A percentile compares a stretch with the other conserved stretches of the same genome.
phyloP scores from a whole-genome alignment of 73 alveolate genomes.

The Paramecium primaurelia region DNA sequence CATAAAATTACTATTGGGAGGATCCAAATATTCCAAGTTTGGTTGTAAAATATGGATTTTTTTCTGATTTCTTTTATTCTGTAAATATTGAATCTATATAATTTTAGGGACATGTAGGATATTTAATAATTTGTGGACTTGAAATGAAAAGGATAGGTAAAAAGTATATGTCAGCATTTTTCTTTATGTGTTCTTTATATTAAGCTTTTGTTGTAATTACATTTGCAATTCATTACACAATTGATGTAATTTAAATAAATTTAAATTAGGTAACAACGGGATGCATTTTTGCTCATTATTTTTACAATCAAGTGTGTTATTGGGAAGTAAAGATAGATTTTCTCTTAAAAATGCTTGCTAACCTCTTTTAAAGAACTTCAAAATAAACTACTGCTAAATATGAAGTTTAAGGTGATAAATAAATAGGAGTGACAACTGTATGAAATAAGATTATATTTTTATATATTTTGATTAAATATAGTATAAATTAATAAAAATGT shows the following conservation, averaged over 20 bases:
- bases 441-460: background rate
- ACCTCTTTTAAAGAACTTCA: background rate
- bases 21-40: background rate
- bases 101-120: background rate
- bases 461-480: conserved; percentile 48
- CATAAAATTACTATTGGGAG: background rate
- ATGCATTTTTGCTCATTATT: background rate
- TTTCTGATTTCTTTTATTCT: background rate
- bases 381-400: background rate
- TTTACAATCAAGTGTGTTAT: background rate
- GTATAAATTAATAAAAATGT: conserved; percentile 50
- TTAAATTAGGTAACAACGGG: background rate
- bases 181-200: background rate
- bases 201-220: background rate
- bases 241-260: background rate
- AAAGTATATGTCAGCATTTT: background rate
- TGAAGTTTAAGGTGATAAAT: background rate
- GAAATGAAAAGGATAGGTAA: background rate
- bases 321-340: conserved; percentile 2
- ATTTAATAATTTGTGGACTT: background rate
- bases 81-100: background rate
- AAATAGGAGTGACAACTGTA: background rate
- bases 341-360: background rate
- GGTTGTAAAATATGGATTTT: background rate
- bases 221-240: background rate